Base-by-base conservation (phyloP, 2,329 filamentous ascomycete genomes). In the Pseudopithomyces maydicus region DNA sequence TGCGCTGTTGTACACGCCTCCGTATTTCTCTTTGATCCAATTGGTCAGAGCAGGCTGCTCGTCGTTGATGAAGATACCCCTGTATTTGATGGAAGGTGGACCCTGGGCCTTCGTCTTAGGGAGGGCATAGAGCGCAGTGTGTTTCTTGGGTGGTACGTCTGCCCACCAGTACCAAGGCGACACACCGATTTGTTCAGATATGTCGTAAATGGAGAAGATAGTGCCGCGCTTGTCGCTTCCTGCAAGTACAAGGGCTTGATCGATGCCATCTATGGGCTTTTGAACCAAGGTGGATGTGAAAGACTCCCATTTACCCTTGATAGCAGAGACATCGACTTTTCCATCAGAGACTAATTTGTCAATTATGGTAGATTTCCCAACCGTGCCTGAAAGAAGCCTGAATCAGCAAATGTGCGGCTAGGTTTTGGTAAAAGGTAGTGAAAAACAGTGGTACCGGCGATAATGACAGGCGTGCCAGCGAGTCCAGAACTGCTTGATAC, bases 171-270 rank as follows among this genome's bases (percentile, higher is more conserved):
- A 85, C 84, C 85, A 88, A 59, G 86, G 87, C 41, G 84, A 87
- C 3, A 90, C 86, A 3, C 88, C 88, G 53, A 90, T 89, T 69
- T 90, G 87, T 72, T 90, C 87, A 32, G 85, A 88, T 47, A 90
- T 75, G 56, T 87, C 86, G 74, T 90, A 90, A 12, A 89, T 74
- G 4, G 88, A 88, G 63, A 82, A 91, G 52, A 90, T 88, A 2
- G 85, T 84, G 3, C 85, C 86, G 56, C 87, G 78, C 54, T 84
- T 84, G 67, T 90, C 87, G 62, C 84, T 87, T 8, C 75, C 88
- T 8, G 83, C 86, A 64, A 91, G 84, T 0, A 90, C 83, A 11
- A 90, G 76, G 1, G 87, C 87, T 48, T 77, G 78, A 0, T 79
- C 62, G 15, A 85, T 80, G 12, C 83, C 85, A 0, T 80, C 75